Base-by-base conservation (phyloP, 768 basidiomycete genomes). In the Tulasnella sp. region DNA sequence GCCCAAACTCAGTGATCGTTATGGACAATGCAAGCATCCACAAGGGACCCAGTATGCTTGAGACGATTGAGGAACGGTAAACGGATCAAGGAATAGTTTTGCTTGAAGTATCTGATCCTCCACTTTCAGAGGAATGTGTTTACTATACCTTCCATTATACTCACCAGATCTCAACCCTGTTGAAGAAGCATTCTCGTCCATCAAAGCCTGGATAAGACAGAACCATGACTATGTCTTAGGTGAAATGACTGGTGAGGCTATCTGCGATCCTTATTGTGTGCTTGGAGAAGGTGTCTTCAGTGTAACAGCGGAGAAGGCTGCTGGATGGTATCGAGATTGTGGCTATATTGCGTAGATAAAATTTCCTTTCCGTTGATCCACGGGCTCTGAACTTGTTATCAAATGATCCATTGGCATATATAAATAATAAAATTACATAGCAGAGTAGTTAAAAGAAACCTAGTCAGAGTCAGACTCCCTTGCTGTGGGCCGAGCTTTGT, bases 31-130 rank as follows among this genome's bases (percentile, higher is more conserved):
- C 85, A 9, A 41, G 76, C 0, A 87, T 88, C 28, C 87, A 88
- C 80, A 84, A 88, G 48, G 79, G 81, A 37, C 77, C 81, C 0
- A 81, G 81, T 0, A 80, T 88, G 4, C 76, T 60, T 1, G 84
- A 86, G n/a, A 80, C 86, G 76, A 83, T 87, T 73, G 83, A 86
- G 77, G 82, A 81, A 22, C 80, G 83, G 86, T 87, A 31, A 41
- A 72, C 50, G 16, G 42, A 22, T 48, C 11, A 41, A n/a, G 24
- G n/a, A 34, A 46, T 42, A 82, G 46, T 83, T 80, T n/a, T 42
- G 64, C 74, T 16, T 14, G 48, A 24, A 69, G 24, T 6, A 8
- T 82, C 46, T 54, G 48, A 40, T 72, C n/a, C n/a, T 41, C 58
- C 42, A 37, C 28, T 60, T 18, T 14, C 72, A 84, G 83, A 3